Evolutionary conservation across 768 basidiomycete species (phyloP).

Genomic region (Cystoderma amianthinum): DNA sequence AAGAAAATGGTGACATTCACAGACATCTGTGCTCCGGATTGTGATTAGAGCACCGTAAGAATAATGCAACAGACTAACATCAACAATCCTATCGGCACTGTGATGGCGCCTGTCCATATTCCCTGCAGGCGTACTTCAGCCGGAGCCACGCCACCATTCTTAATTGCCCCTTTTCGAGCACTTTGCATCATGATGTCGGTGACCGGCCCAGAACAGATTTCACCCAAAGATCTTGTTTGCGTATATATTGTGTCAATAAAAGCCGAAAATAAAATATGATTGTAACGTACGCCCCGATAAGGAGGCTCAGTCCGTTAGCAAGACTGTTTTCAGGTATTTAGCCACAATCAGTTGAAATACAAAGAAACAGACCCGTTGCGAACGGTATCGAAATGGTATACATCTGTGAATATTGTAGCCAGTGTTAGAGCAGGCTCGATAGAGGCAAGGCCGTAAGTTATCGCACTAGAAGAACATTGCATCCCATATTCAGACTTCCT

Average conservation of each 20-base stretch:
- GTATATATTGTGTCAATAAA: background rate
- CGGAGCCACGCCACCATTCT: constrained; percentile 15
- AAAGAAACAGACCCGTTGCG: constrained; percentile 21
- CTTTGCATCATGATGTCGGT: constrained; percentile 28
- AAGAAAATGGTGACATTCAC: too few relatives aligned
- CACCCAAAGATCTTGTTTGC: constrained; percentile 19
- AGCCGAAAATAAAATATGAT: background rate
- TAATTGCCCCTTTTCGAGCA: constrained; percentile 18
- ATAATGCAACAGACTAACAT: constrained; percentile 16
- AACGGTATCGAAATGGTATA: constrained; percentile 32
- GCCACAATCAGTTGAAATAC: background rate
- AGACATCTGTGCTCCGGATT: too few relatives aligned
- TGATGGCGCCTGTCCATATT: constrained; percentile 30
- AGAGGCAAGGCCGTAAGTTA: constrained; percentile 30
- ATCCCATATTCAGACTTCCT: background rate
- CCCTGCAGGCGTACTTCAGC: constrained; percentile 28
- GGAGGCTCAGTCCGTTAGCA: constrained; percentile 27
- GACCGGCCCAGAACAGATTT: constrained; percentile 27
- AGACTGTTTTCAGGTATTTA: constrained; percentile 12
- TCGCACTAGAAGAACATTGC: constrained; percentile 13
- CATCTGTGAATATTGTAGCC: constrained; percentile 26
- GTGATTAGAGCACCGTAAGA: too few relatives aligned
- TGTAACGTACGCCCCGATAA: constrained; percentile 25
- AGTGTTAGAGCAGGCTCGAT: constrained; percentile 32
- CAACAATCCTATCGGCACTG: constrained; percentile 24